Percentiles rank a stretch among this genome's conserved stretches.
These are phyloP conservation scores for Elymus sibiricus DNA, from an alignment of 176 grass and related monocot genomes.

Conservation along the genomic window DNA sequence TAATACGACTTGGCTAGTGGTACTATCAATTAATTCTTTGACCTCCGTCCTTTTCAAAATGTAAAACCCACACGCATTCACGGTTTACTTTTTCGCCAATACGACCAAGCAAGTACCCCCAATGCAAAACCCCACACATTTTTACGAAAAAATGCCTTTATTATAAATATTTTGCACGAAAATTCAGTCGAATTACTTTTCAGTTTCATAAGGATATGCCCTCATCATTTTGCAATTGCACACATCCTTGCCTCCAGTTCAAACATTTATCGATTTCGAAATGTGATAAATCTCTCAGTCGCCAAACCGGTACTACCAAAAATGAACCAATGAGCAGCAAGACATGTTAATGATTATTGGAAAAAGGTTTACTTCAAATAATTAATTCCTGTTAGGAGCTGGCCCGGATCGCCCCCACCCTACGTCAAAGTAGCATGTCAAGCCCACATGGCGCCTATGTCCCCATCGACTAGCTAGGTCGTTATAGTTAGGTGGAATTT, in stretches of 20 bases:
- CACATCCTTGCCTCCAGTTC: background rate
- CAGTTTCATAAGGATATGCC: too few species aligned
- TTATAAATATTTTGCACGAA: background rate
- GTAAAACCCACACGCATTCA: background rate
- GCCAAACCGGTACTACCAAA: background rate
- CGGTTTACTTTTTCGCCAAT: background rate
- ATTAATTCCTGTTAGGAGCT: background rate
- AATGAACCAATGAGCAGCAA: background rate
- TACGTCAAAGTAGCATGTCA: background rate
- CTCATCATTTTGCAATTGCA: background rate
- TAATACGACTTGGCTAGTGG: background rate
- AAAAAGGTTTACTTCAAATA: background rate
- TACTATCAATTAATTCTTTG: background rate
- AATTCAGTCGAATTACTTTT: too few species aligned
- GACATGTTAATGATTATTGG: background rate
- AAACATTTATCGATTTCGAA: background rate
- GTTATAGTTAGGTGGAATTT: conserved; percentile 12
- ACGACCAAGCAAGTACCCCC: background rate
- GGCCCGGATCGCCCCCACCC: background rate
- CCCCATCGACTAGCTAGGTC: conserved; percentile 2
- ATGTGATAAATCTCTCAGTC: too few species aligned
- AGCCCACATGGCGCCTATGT: background rate
- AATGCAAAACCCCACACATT: too few species aligned
- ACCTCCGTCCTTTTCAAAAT: background rate
- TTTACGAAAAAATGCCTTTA: too few species aligned